phyloP scores from a whole-genome alignment of 2,329 filamentous ascomycete species.

The Xylaria sp. region DNA sequence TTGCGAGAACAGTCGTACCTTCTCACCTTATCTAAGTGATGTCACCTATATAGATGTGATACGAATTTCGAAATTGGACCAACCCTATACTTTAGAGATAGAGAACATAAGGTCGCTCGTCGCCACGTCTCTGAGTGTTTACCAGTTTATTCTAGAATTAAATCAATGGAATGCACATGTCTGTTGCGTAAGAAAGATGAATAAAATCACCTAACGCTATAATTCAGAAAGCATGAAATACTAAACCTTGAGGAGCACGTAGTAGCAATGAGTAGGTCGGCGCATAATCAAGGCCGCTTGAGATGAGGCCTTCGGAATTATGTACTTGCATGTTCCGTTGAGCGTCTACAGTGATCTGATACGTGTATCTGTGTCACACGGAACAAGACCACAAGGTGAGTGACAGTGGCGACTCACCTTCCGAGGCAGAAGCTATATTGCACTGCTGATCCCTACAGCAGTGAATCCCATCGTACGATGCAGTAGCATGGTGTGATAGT shows the following conservation, averaged over 20 bases:
- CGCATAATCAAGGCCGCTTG: conserved; percentile 6
- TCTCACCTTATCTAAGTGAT: not conserved
- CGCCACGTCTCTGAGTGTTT: not conserved
- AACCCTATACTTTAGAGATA: not conserved
- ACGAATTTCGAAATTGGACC: not conserved
- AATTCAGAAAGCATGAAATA: not conserved
- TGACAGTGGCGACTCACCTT: conserved; percentile 22
- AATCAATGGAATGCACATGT: no score
- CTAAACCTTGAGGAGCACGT: not conserved
- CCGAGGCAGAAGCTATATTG: conserved; percentile 8
- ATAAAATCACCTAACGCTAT: not conserved
- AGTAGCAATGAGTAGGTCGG: not conserved
- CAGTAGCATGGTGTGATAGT: conserved; percentile 10
- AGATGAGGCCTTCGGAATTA: conserved; percentile 6
- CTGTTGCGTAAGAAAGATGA: not conserved
- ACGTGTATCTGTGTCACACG: conserved; percentile 1
- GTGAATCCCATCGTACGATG: conserved; percentile 22
- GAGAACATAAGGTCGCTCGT: not conserved
- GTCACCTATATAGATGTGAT: no score
- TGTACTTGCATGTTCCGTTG: not conserved
- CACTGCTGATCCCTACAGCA: conserved; percentile 10
- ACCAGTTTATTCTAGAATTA: not conserved
- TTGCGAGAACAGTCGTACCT: not conserved
- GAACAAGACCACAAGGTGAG: not conserved
- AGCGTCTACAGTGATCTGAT: conserved; percentile 12